A percentile compares a stretch with the other conserved stretches of the same genome.
These are phyloP conservation scores for Draba incana DNA, from an alignment of 345 rosid species.

Conservation along the genomic window DNA sequence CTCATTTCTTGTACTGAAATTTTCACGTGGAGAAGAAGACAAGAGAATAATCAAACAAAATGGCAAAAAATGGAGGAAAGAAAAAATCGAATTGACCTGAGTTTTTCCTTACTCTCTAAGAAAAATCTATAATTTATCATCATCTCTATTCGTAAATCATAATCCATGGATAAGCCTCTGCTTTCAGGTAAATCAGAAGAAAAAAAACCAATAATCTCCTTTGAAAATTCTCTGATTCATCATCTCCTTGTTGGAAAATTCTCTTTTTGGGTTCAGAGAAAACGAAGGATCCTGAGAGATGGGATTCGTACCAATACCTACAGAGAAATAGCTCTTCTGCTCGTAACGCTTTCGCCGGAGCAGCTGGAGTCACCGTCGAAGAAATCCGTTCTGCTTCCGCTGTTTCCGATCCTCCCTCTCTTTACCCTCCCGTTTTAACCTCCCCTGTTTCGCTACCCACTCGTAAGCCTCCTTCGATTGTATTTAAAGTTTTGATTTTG, in stretches of 20 bases:
- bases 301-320: slow-evolving; percentile 81
- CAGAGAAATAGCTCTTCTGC: slow-evolving; percentile 67
- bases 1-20: slow-evolving; percentile 5
- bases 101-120: slow-evolving; percentile 34
- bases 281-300: slow-evolving; percentile 52
- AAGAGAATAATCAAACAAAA: background rate
- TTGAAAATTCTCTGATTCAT: slow-evolving; percentile 9
- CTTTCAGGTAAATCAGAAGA: slow-evolving; percentile 53
- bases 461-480: slow-evolving; percentile 41
- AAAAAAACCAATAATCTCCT: background rate
- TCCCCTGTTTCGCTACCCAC: slow-evolving; percentile 65
- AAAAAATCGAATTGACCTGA: slow-evolving; percentile 14
- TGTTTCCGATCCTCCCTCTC: slow-evolving; percentile 67
- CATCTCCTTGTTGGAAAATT: background rate
- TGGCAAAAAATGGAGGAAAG: no score
- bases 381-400: slow-evolving; percentile 94
- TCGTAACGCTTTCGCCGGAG: slow-evolving; percentile 69
- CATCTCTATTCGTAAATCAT: slow-evolving; percentile 16
- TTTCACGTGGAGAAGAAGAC: background rate
- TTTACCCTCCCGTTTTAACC: slow-evolving; percentile 71
- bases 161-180: slow-evolving; percentile 69
- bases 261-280: slow-evolving; percentile 42
- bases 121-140: slow-evolving; percentile 12
- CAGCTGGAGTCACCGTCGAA: slow-evolving; percentile 76
- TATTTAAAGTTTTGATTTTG: no score